Base-by-base conservation (phyloP, 495 filamentous ascomycete species). In the Neurospora intermedia region DNA sequence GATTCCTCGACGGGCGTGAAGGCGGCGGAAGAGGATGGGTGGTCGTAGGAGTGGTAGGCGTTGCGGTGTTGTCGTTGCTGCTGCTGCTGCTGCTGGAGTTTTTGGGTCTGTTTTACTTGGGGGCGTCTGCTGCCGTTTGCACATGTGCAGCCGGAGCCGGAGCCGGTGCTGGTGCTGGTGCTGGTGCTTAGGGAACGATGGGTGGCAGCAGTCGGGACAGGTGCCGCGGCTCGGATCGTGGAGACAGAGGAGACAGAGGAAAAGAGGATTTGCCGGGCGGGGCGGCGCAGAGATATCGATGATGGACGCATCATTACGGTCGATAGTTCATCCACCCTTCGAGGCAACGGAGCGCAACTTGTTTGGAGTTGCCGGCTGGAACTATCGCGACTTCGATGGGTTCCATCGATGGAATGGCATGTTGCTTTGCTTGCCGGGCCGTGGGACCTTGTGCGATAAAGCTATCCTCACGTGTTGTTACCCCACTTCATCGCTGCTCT, bases 31-130 rank as follows among this genome's bases (percentile, higher is more conserved):
- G 88, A 78, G 73, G 86, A 77, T 74, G 89, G 83, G 84, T 90
- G 85, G 73, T 89, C 85, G 79, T 89, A 83, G 31, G 94, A 96
- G 82, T 97, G 93, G 85, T 94, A 97, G 71, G 77, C 72, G 62
- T 86, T 83, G 74, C 70, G 45, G 38, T 70, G 70, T 20, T 31
- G 70, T 15, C n/a, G 70, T 18, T 69, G 59, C 31, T 70, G 27
- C 8, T 66, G 46, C 15, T 7, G 40, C 8, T 7, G 40, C 54
- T 69, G 74, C 69, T 69, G 72, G 69, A 69, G 69, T 48, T 74
- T 73, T 69, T 41, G 43, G 70, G 18, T 69, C 70, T 40, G 73
- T 69, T 23, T 43, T 20, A 35, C 15, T 40, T 31, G 54, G 35
- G 72, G 71, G 40, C 40, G 70, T 72, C n/a, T 23, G 62, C 13